These are phyloP conservation scores for Phytopythium aichiense DNA, from an alignment of 352 stramenopile species.

Conservation along the genomic window DNA sequence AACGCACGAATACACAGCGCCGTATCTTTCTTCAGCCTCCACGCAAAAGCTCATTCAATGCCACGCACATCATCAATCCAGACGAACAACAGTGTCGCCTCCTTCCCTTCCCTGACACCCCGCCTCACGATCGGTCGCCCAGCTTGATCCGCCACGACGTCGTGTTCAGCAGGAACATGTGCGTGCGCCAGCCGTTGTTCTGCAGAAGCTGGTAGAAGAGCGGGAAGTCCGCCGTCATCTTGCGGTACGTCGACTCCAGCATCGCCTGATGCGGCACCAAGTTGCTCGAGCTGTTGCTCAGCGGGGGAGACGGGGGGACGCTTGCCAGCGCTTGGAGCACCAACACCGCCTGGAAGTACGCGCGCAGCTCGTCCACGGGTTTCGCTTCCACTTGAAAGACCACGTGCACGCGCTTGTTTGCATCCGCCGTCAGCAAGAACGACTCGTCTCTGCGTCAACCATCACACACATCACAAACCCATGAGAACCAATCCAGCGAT, in stretches of 20 bases:
- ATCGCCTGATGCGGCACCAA: constrained; percentile 18
- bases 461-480: background rate
- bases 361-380: constrained; percentile 60
- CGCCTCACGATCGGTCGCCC: constrained; percentile 26
- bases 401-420: constrained; percentile 31
- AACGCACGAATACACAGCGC: background rate
- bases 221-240: constrained; percentile 53
- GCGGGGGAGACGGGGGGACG: constrained; percentile 6
- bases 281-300: constrained; percentile 9
- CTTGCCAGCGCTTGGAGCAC: constrained; percentile 37
- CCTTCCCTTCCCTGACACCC: too few species aligned
- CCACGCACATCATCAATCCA: background rate
- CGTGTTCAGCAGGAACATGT: constrained; percentile 72
- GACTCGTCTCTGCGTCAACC: constrained; percentile 38
- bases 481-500: background rate
- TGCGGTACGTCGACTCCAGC: constrained; percentile 39
- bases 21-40: background rate
- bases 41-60: too few species aligned
- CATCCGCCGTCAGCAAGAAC: constrained; percentile 46
- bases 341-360: constrained; percentile 65
- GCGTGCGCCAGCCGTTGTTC: constrained; percentile 58
- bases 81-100: background rate
- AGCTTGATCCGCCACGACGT: constrained; percentile 63
- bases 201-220: constrained; percentile 63
- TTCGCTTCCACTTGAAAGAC: constrained; percentile 49